Base-by-base conservation (phyloP, 2,329 filamentous ascomycete species). In the Verticillium nonalfalfae region DNA sequence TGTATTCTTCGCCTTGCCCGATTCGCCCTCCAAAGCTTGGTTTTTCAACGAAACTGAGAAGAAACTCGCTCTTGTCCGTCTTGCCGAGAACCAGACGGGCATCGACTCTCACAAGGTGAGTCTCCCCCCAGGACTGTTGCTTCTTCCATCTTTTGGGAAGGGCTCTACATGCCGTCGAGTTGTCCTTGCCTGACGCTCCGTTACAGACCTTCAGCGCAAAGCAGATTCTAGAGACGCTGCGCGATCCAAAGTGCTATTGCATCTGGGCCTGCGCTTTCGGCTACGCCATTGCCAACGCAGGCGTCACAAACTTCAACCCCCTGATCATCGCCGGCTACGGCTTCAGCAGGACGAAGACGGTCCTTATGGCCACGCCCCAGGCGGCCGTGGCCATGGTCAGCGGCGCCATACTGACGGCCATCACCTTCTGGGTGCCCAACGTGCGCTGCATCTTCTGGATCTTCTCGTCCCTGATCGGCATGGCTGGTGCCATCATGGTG, bases 271-370 rank as follows among this genome's bases (percentile, higher is more conserved):
- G 76, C 76, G 83, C 0, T 69, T 90, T 38, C 77, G 86, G 18
- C 80, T 88, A 88, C 66, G 87, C 88, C 59, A 90, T 90, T 26
- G 86, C 87, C 57, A 86, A 90, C 63, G 85, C 86, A 59, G 88
- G 89, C 69, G 83, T 90, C 68, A 89, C 90, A 71, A 80, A 86
- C 68, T 79, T 86, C 67, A 78, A 79, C 65, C 75, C 84, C 57
- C 76, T 86, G 45, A 86, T 90, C 64, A 76, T 87, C 38, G 87
- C 88, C 62, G 85, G 85, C 64, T 74, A 71, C n/a, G 73, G 73
- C 0, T 74, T 72, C 57, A 68, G 63, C 5, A 64, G 66, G 45
- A 66, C 65, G 0, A 69, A 68, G 21, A 72, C 70, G 0, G 70
- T 70, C 0, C 59, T 73, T 0, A 71, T 73, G 69, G 70, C 72